phyloP scores from a whole-genome alignment of 139 green algal species.

The Chlorella sp. region DNA sequence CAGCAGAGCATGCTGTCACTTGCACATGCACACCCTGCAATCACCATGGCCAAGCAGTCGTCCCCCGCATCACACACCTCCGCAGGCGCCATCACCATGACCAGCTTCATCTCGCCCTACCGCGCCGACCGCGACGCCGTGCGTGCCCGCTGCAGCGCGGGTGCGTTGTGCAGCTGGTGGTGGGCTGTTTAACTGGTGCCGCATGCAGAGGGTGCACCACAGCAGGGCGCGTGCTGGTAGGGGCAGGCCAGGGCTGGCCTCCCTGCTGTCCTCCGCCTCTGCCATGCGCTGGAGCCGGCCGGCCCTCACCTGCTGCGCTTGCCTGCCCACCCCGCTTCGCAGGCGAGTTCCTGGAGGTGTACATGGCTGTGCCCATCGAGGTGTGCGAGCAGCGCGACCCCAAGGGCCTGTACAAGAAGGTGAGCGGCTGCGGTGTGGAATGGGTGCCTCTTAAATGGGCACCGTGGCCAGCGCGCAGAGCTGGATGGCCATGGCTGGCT shows the following conservation, averaged over 20 bases:
- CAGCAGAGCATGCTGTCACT: not conserved
- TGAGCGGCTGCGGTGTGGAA: too few species aligned
- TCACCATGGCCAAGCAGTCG: not conserved
- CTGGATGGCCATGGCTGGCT: too few species aligned
- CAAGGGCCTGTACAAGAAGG: conserved; percentile 97
- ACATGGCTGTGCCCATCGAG: conserved; percentile 90
- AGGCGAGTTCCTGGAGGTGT: conserved; percentile 90
- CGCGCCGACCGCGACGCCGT: conserved; percentile 74
- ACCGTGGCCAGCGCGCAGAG: too few species aligned
- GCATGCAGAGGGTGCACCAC: too few species aligned
- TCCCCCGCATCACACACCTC: not conserved
- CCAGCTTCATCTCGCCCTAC: conserved; percentile 97
- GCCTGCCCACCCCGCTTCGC: not conserved
- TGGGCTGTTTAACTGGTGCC: conserved; percentile 64
- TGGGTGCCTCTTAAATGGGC: too few species aligned
- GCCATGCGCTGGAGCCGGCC: not conserved
- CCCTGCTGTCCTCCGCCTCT: not conserved
- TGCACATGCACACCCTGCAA: not conserved
- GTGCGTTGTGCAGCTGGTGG: conserved; percentile 66
- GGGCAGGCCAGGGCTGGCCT: conserved; percentile 40
- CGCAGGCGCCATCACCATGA: conserved; percentile 86
- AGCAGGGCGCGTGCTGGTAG: too few species aligned
- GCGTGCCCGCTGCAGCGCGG: conserved; percentile 55
- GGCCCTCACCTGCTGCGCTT: not conserved
- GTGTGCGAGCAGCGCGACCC: conserved; percentile 94